A percentile compares a stretch with the other conserved stretches of the same genome.
Conservation (phyloP, 257 asterid species). For the Forsythia viridissima region DNA sequence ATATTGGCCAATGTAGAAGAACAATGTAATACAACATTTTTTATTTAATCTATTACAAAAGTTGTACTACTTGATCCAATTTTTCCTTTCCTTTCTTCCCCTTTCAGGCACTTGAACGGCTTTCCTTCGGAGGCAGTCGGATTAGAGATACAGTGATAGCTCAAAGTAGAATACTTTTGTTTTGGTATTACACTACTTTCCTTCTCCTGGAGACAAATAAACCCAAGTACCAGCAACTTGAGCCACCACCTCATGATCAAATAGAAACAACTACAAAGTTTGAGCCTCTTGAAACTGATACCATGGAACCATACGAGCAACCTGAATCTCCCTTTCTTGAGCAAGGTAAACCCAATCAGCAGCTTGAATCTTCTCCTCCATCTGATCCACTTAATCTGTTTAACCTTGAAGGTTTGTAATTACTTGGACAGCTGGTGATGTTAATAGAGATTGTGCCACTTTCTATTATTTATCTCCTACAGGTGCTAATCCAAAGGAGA, state of each 20-base stretch:
- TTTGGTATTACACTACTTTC: conserved; percentile 91
- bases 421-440: conserved; percentile 53
- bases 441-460: conserved; percentile 57
- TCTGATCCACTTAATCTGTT: conserved; percentile 76
- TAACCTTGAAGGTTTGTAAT: conserved; percentile 81
- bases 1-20: background rate
- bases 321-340: conserved; percentile 51
- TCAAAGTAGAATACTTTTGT: conserved; percentile 78
- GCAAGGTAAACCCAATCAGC: conserved; percentile 83
- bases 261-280: conserved; percentile 34
- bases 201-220: conserved; percentile 90
- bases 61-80: background rate
- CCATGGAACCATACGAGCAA: conserved; percentile 42
- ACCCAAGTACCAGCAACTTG: conserved; percentile 83
- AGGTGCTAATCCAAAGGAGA: conserved; percentile 65
- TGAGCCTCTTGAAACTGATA: conserved; percentile 52
- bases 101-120: conserved; percentile 77
- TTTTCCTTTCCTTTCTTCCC: background rate
- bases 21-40: background rate
- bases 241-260: conserved; percentile 50
- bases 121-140: conserved; percentile 74
- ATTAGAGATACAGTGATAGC: conserved; percentile 74
- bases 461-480: conserved; percentile 74
- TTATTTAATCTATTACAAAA: background rate
- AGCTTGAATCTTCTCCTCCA: conserved; percentile 59